Base-by-base conservation (phyloP, 805 yeast genomes). In the Starmerella lactis-condensi region DNA sequence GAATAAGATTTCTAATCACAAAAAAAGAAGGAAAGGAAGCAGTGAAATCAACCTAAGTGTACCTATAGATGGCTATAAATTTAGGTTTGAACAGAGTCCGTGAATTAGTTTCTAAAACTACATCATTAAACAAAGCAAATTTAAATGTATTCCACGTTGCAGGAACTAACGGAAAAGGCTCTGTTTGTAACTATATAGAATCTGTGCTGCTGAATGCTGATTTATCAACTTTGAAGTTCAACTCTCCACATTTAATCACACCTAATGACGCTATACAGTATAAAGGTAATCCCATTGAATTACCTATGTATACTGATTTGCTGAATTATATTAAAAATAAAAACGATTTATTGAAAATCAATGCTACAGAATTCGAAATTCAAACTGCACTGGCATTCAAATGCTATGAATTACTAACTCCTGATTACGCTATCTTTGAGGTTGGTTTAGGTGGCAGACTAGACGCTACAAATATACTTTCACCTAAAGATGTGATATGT, bases 141-240 rank as follows among this genome's bases (percentile, higher is more conserved):
- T 69, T 69, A 46, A 66, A 67, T 38, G 71, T 81, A 1, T 58
- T 89, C n/a, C 98, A 89, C 48, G 65, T 89, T 4, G 94, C 94
- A 0, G 98, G 98, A 0, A 85, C 98, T 6, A 85, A 85, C 48
- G 98, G 98, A 1, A 85, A 85, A 48, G 98, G 98, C 0, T 82
- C 95, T 0, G 77, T 83, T 0, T 71, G 92, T 36, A 72, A 94
- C 0, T 83, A 82, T 48, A 36, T 89, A 6, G 62, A 81, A 3
- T 69, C 81, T 12, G 60, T 74, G 2, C 52, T 83, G 17, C 60
- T 67, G 14, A 49, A 51, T 10, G 59, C 67, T 15, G 57, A 48
- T 11, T 52, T 66, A 24, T 47, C 53, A 17, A 68, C 71, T 31
- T 96, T 96, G 1, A 66, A 74, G 38, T 85, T 82, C 57, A 82